Conservation (phyloP, 73 alveolate species). For the Stentor roeselii region DNA sequence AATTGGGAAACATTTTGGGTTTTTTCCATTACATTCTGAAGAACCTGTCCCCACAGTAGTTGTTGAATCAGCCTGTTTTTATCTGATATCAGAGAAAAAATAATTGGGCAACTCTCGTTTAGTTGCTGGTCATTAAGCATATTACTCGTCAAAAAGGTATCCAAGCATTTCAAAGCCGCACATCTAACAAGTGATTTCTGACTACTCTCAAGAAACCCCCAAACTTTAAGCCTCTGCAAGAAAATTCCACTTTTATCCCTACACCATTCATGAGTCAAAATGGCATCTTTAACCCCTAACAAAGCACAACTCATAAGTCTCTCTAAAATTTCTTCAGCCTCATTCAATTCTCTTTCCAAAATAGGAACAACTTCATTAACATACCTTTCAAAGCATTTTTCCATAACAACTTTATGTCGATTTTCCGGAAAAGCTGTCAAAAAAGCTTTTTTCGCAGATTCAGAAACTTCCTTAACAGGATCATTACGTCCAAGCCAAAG, state of each 20-base stretch:
- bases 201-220: not conserved
- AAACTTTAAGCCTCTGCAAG: not conserved
- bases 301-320: slow-evolving; percentile 8
- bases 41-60: not conserved
- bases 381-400: slow-evolving; percentile 9
- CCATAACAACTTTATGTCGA: not conserved
- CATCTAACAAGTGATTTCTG: slow-evolving; percentile 1
- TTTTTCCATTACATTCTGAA: not conserved
- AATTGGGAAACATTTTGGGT: not conserved
- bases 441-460: slow-evolving; percentile 9
- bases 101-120: not conserved
- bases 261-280: not conserved
- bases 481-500: slow-evolving; percentile 2
- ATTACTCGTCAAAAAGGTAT: not conserved
- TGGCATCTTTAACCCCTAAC: slow-evolving; percentile 4
- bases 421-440: slow-evolving; percentile 14
- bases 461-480: not conserved
- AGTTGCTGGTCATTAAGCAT: not conserved
- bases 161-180: not conserved
- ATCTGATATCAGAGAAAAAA: not conserved
- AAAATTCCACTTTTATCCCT: not conserved
- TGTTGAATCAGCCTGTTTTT: not conserved
- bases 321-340: slow-evolving; percentile 12
- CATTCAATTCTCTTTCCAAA: not conserved
- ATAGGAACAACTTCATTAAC: not conserved